Evolutionary conservation across 23 red algal species (phyloP), one percentile per base, ranked within the genome.

Genomic region (Gracilaria domingensis): DNA sequence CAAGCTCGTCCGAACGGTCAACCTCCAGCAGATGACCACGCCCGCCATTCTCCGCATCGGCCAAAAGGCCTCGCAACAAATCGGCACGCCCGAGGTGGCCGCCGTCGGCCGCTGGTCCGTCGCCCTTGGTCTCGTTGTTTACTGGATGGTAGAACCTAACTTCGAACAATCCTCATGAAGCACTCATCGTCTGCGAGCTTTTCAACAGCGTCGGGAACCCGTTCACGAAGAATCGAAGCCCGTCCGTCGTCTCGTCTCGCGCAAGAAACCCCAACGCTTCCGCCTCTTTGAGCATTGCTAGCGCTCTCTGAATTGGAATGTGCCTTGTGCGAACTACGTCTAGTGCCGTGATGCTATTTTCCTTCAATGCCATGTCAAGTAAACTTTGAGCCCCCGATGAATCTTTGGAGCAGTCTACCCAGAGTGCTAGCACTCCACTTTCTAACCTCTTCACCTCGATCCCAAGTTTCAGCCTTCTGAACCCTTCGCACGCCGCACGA

Each of bases 61-160:
- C 89, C 89, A 92, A 60, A 16, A 83, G 24, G 66, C 21, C 67
- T 35, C 38, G 29, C 79, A 50, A 11, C 40, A 74, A 18, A 66
- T 84, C 56, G 89, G 89, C 66, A 24, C 42, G 20, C 79, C 78
- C 7, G 89, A 92, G 37, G 3, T 84, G 24, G 80, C 45, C 50
- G 89, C 89, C 67, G 79, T 79, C 34, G 89, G 54, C 54, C 56
- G 89, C 39, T 92, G 89, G 89, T 64, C 76, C 42, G 79, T 92
- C 89, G 89, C 79, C 34, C 75, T 72, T 29, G 89, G 79, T 13
- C 64, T 92, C 64, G 49, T 92, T 50, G 53, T 69, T 8, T 92
- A 84, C 56, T 92, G 89, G 89, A 84, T 92, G 78, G 70, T 92
- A 56, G 89, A 92, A 60, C 89, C 78, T n/a, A 80, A 90, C 58